Conservation (phyloP, 2,329 filamentous ascomycete genomes). For the Fusarium metavorans region DNA sequence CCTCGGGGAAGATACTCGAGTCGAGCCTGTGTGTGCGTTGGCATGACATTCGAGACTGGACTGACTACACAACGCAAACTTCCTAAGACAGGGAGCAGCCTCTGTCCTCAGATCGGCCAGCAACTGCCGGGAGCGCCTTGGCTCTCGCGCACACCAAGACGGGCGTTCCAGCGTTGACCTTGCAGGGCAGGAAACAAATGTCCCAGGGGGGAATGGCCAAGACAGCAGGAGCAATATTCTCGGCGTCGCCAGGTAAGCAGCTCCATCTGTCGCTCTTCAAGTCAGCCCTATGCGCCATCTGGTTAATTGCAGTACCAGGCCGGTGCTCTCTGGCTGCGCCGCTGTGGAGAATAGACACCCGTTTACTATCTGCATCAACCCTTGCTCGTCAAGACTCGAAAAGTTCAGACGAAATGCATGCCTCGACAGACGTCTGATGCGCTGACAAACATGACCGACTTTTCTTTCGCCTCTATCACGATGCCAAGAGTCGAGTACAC, state of each 20-base stretch:
- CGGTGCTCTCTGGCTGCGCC: neutral
- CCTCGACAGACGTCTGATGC: neutral
- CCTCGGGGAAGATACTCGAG: neutral
- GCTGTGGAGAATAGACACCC: neutral
- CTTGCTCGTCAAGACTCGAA: conserved; percentile 3
- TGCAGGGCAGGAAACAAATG: neutral
- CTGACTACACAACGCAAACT: neutral
- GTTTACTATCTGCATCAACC: conserved; percentile 2
- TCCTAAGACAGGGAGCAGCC: neutral
- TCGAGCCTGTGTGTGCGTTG: neutral
- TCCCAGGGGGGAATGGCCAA: neutral
- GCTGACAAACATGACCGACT: neutral
- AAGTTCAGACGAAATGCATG: neutral
- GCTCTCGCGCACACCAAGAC: neutral
- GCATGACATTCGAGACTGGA: neutral
- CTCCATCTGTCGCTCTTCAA: neutral
- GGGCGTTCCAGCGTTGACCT: neutral
- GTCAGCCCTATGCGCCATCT: conserved; percentile 7
- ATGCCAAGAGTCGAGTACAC: neutral
- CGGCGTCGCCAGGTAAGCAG: conserved; percentile 3
- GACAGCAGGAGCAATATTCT: neutral
- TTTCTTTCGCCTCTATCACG: neutral
- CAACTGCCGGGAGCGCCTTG: neutral
- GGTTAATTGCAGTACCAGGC: neutral
- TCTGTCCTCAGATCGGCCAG: neutral